phyloP scores from a whole-genome alignment of 106 monocot genomes.

The Dioscorea dumetorum region DNA sequence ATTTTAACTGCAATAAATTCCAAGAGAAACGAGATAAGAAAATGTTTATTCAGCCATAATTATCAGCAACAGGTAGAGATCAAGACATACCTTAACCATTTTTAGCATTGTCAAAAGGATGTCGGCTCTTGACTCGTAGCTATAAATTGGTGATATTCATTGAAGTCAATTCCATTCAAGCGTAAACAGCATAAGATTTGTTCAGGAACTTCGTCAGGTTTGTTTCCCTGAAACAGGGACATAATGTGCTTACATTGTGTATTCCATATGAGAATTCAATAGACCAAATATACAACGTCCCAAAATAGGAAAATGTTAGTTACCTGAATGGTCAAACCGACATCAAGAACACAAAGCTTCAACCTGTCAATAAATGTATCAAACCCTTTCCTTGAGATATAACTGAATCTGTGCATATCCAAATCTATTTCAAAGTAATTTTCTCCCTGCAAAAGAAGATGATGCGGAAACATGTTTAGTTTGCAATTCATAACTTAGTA shows the following conservation, averaged over 20 bases:
- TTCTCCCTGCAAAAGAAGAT: conserved; percentile 49
- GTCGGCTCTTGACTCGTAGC: conserved; percentile 3
- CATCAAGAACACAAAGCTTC: conserved; percentile 75
- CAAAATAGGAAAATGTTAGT: background rate
- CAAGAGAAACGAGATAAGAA: no score
- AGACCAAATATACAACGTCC: background rate
- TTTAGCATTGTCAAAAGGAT: background rate
- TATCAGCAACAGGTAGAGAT: no score
- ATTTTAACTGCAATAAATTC: no score
- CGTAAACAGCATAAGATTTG: conserved; percentile 77
- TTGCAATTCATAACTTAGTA: background rate
- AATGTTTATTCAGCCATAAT: no score
- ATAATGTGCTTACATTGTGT: background rate
- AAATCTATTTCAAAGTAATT: conserved; percentile 86
- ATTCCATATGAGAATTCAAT: background rate
- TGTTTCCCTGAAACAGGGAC: conserved; percentile 55
- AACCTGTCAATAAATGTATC: conserved; percentile 78
- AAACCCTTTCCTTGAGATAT: conserved; percentile 96
- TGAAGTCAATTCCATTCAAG: conserved; percentile 64
- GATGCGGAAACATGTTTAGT: background rate
- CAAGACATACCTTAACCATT: background rate
- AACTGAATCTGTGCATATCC: conserved; percentile 94
- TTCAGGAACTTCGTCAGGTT: conserved; percentile 82
- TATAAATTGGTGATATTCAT: conserved; percentile 55
- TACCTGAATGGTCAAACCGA: conserved; percentile 94